Percentiles rank a stretch among this genome's conserved stretches.
Evolutionary conservation across 257 asterid genomes (phyloP).

Genomic region (Voacanga thouarsii): DNA sequence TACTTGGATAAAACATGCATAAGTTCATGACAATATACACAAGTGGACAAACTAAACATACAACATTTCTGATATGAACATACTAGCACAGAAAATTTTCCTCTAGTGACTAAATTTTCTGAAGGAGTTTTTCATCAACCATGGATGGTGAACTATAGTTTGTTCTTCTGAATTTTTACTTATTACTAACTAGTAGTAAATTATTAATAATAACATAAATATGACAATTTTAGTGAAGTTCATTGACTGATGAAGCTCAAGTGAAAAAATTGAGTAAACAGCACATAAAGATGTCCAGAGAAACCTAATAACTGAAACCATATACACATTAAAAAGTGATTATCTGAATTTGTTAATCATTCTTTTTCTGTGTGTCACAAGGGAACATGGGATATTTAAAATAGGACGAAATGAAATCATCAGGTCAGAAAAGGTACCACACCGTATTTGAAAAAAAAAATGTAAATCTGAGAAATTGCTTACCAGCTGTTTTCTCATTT

Average conservation of each 20-base stretch:
- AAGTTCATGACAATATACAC: neutral
- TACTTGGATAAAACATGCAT: neutral
- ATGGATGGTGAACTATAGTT: neutral
- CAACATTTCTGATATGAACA: neutral
- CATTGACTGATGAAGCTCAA: neutral
- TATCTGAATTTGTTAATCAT: neutral
- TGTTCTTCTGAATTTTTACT: neutral
- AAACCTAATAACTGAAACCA: neutral
- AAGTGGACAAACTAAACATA: neutral
- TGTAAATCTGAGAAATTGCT: conserved; percentile 10
- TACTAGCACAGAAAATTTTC: neutral
- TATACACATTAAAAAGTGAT: neutral
- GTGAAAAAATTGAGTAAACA: neutral
- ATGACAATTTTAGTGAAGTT: no score
- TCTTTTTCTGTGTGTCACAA: neutral
- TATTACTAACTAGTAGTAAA: neutral
- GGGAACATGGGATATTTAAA: neutral
- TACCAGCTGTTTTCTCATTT: conserved; percentile 42
- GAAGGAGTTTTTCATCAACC: neutral
- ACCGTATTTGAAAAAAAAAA: neutral
- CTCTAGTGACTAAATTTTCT: neutral
- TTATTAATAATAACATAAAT: no score
- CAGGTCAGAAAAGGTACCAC: neutral
- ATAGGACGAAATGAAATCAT: neutral
- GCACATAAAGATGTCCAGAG: neutral